Conservation (phyloP, 495 filamentous ascomycete genomes). For the Annulohypoxylon maeteangense region DNA sequence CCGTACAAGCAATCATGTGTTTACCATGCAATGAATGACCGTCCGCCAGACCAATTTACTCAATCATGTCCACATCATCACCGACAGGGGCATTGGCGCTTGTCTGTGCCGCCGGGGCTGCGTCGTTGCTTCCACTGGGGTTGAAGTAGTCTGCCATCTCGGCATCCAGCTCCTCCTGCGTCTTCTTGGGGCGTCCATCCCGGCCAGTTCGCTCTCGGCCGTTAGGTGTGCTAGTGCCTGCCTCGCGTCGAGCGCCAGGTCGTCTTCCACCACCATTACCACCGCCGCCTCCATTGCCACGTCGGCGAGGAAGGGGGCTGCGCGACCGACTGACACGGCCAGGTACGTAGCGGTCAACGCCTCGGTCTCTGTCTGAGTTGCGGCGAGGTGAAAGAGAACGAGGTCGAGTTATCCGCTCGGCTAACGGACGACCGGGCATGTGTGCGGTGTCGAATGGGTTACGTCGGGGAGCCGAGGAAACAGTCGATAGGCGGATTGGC, state of each 20-base stretch:
- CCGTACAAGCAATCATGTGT: neutral
- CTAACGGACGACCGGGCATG: constrained; percentile 69
- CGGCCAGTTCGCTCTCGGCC: constrained; percentile 51
- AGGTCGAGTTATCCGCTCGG: constrained; percentile 75
- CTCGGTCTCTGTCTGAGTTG: constrained; percentile 73
- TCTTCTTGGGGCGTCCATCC: constrained; percentile 80
- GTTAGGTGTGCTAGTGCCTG: constrained; percentile 51
- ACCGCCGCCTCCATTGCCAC: constrained; percentile 44
- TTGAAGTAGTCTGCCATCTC: constrained; percentile 97
- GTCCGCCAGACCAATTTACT: constrained; percentile 32
- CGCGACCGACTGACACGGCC: constrained; percentile 64
- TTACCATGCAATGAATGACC: neutral
- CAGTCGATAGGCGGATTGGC: constrained; percentile 81
- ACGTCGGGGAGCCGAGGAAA: constrained; percentile 62
- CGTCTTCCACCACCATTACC: constrained; percentile 53
- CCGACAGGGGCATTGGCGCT: constrained; percentile 35
- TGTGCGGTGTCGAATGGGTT: constrained; percentile 70
- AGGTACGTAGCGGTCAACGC: constrained; percentile 88
- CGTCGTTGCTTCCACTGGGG: constrained; percentile 52
- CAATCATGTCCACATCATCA: constrained; percentile 57
- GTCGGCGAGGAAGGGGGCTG: constrained; percentile 57
- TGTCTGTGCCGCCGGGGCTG: constrained; percentile 35
- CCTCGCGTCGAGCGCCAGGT: constrained; percentile 60
- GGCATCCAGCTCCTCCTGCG: constrained; percentile 88
- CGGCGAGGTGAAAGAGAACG: constrained; percentile 63